Percentiles rank a stretch among this genome's conserved stretches.
phyloP scores from a whole-genome alignment of 1,284 basidiomycete genomes.

The Agaricales sp. region DNA sequence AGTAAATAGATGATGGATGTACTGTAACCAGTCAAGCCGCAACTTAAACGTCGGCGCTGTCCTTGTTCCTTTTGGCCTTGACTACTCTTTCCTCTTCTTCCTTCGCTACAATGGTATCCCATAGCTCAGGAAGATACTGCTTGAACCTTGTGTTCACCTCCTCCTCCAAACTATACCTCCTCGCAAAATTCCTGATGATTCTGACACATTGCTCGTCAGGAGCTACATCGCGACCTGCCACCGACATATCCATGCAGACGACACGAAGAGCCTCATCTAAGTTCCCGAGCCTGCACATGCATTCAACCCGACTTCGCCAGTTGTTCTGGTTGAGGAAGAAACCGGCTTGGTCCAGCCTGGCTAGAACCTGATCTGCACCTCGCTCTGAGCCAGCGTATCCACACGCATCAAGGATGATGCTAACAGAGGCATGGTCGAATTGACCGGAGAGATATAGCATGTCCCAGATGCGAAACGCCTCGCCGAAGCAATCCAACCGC shows the following conservation, averaged over 20 bases:
- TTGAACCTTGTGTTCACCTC: conserved; percentile 39
- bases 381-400: conserved; percentile 45
- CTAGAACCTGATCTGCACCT: conserved; percentile 43
- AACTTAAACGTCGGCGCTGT: background rate
- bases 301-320: conserved; percentile 83
- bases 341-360: conserved; percentile 36
- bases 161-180: conserved; percentile 26
- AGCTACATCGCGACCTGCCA: conserved; percentile 15
- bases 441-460: conserved; percentile 49
- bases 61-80: background rate
- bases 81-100: background rate
- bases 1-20: background rate
- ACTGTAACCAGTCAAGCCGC: background rate
- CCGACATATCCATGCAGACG: conserved; percentile 53
- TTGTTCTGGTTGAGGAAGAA: conserved; percentile 50
- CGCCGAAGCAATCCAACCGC: conserved; percentile 56
- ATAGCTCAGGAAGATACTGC: conserved; percentile 45
- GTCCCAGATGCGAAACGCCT: conserved; percentile 78
- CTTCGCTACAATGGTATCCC: conserved; percentile 24
- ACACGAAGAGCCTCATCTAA: conserved; percentile 62
- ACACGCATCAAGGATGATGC: conserved; percentile 80
- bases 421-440: conserved; percentile 60
- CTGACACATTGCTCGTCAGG: conserved; percentile 39
- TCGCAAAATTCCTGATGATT: conserved; percentile 46
- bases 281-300: conserved; percentile 63